Evolutionary conservation across 768 basidiomycete genomes (phyloP).

Genomic region (Tylopilus vinaceipallidus): DNA sequence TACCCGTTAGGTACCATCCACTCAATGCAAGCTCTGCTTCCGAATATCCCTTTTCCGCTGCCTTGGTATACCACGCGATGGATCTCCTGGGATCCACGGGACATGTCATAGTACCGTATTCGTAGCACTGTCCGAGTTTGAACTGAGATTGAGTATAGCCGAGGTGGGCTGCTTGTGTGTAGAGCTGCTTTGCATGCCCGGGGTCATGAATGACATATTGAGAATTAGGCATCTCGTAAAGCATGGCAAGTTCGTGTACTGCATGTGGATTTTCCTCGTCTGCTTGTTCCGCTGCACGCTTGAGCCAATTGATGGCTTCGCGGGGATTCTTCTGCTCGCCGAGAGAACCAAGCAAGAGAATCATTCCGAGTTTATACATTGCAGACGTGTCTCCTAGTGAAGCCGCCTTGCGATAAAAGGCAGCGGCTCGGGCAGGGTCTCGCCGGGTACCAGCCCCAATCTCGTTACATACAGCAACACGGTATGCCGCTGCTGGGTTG

Average conservation of each 20-base stretch:
- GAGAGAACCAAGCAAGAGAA: constrained; percentile 80
- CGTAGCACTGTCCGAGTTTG: constrained; percentile 94
- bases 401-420: constrained; percentile 96
- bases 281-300: constrained; percentile 93
- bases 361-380: constrained; percentile 99
- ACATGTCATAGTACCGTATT: constrained; percentile 86
- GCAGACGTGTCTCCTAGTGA: constrained; percentile 95
- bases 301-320: constrained; percentile 93
- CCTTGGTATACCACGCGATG: constrained; percentile 98
- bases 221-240: constrained; percentile 72
- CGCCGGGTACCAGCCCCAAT: constrained; percentile 93
- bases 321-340: constrained; percentile 82
- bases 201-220: constrained; percentile 77
- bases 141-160: constrained; percentile 94
- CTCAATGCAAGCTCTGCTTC: constrained; percentile 95
- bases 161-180: constrained; percentile 87
- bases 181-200: constrained; percentile 77
- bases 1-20: constrained; percentile 97
- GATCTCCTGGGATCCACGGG: constrained; percentile 91
- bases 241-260: constrained; percentile 87
- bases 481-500: constrained; percentile 91
- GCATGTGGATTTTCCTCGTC: constrained; percentile 99
- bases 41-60: constrained; percentile 93
- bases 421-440: constrained; percentile 84
- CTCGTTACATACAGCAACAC: constrained; percentile 98